Conservation (phyloP, 768 basidiomycete species). For the Rhizopogon vinicolor region DNA sequence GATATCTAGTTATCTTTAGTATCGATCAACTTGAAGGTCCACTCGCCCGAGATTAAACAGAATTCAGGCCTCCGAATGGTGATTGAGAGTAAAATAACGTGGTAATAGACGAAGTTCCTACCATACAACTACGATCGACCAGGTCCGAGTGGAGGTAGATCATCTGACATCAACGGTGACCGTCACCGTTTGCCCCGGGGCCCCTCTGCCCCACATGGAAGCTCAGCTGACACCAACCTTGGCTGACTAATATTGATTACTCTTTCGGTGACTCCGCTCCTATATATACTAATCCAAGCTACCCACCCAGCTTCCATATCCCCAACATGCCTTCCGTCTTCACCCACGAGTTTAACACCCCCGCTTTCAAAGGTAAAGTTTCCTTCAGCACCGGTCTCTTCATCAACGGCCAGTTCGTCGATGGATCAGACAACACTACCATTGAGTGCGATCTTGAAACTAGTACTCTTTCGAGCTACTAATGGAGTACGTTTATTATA, state of each 20-base stretch:
- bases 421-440: slow-evolving; percentile 49
- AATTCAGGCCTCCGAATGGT: too few species aligned
- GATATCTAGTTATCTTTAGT: too few species aligned
- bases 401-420: slow-evolving; percentile 65
- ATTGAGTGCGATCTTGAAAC: slow-evolving; percentile 54
- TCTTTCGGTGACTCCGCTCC: slow-evolving; percentile 6
- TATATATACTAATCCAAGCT: slow-evolving; percentile 14
- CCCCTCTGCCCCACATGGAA: neutral
- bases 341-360: slow-evolving; percentile 48
- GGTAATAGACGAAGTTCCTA: too few species aligned
- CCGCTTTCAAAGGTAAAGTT: slow-evolving; percentile 52
- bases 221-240: neutral
- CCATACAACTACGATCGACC: too few species aligned
- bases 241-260: neutral
- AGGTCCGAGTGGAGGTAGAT: too few species aligned
- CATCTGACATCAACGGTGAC: too few species aligned
- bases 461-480: neutral
- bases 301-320: neutral
- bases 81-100: too few species aligned
- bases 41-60: too few species aligned
- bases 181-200: too few species aligned
- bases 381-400: slow-evolving; percentile 63
- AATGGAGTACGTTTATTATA: slow-evolving; percentile 14
- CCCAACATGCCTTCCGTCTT: slow-evolving; percentile 38
- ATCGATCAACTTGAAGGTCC: too few species aligned